Percentiles rank a stretch among this genome's conserved stretches.
Evolutionary conservation across 805 yeast species (phyloP).

Genomic region (Tetrapisispora arboricola): DNA sequence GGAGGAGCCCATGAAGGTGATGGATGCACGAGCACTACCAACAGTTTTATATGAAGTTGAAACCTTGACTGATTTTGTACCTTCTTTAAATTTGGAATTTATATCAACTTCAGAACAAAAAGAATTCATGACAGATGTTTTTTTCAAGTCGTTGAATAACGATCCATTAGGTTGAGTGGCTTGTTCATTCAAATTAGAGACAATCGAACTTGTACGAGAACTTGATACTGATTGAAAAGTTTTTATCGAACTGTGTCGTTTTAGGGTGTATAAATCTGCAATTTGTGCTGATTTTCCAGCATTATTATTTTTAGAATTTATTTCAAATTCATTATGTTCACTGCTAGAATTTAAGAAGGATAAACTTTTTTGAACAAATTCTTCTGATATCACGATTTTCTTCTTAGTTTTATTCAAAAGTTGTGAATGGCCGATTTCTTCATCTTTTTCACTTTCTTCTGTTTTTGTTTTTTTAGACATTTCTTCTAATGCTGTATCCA

Average conservation of each 20-base stretch:
- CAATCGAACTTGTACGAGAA: slow-evolving; percentile 12
- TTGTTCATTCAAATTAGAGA: slow-evolving; percentile 3
- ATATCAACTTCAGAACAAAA: slow-evolving; percentile 33
- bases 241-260: slow-evolving; percentile 32
- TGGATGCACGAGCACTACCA: slow-evolving; percentile 46
- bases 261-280: slow-evolving; percentile 39
- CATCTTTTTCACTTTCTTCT: slow-evolving; percentile 22
- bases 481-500: slow-evolving; percentile 14
- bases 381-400: slow-evolving; percentile 37
- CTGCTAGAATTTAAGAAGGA: slow-evolving; percentile 38
- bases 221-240: slow-evolving; percentile 24
- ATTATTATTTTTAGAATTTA: slow-evolving; percentile 21
- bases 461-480: slow-evolving; percentile 15
- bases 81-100: slow-evolving; percentile 34
- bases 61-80: slow-evolving; percentile 38
- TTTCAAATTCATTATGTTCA: slow-evolving; percentile 27
- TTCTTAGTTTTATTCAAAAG: slow-evolving; percentile 27
- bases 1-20: slow-evolving; percentile 41
- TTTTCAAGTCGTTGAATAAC: slow-evolving; percentile 22
- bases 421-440: slow-evolving; percentile 12
- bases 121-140: slow-evolving; percentile 37
- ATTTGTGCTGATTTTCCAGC: slow-evolving; percentile 24
- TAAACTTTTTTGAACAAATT: slow-evolving; percentile 45
- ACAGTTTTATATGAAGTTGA: slow-evolving; percentile 46
- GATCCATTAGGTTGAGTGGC: slow-evolving; percentile 3